Conservation (phyloP, 495 filamentous ascomycete species). For the Neurospora tetrasperma region DNA sequence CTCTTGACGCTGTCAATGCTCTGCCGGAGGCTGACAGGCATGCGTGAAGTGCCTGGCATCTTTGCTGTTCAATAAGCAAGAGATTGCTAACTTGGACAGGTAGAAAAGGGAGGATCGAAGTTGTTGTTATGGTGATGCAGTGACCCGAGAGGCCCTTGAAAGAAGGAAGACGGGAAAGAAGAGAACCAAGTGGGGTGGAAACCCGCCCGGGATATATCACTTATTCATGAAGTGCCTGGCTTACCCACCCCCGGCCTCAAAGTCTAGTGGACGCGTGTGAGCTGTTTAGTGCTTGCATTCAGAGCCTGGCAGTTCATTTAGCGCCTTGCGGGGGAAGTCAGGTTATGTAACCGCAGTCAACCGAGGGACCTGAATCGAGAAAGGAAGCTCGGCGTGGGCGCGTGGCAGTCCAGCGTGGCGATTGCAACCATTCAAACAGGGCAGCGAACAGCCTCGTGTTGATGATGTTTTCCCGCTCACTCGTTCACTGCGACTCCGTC, state of each 20-base stretch:
- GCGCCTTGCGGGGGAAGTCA: background rate
- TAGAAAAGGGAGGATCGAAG: background rate
- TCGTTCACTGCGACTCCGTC: background rate
- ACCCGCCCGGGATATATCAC: background rate
- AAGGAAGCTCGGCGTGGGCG: background rate
- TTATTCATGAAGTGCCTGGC: background rate
- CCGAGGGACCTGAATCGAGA: background rate
- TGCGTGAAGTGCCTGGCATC: slow-evolving; percentile 55
- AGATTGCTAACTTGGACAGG: background rate
- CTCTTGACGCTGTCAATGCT: slow-evolving; percentile 47
- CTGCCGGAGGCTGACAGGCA: slow-evolving; percentile 56
- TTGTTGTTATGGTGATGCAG: background rate
- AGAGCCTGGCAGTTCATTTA: background rate
- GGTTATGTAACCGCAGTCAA: background rate
- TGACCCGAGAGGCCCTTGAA: background rate
- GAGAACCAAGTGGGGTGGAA: background rate
- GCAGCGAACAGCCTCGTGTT: background rate
- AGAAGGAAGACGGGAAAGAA: background rate
- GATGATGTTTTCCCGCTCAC: background rate
- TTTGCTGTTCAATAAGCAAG: slow-evolving; percentile 9
- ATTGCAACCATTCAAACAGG: background rate
- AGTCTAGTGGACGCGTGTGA: background rate
- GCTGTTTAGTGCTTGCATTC: background rate
- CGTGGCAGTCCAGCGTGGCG: background rate
- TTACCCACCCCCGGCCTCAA: background rate